phyloP scores from a whole-genome alignment of 2,329 filamentous ascomycete genomes.

The Alternaria novae-zelandiae region DNA sequence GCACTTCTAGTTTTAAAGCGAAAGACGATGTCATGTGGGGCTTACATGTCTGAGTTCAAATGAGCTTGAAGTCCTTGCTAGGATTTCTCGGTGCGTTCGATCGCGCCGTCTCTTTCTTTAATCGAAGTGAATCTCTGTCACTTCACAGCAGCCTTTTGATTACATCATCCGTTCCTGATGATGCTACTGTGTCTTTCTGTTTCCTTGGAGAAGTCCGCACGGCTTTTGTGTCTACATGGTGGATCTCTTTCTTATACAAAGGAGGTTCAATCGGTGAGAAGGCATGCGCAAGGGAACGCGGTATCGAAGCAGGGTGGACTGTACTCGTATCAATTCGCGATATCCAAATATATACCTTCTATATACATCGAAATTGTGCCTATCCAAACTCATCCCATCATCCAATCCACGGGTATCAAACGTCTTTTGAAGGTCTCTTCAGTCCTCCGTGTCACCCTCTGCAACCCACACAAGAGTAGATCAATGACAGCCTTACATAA shows the following conservation, averaged over 20 bases:
- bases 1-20: not conserved
- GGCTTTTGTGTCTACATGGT: not conserved
- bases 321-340: not conserved
- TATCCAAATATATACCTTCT: not conserved
- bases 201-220: not conserved
- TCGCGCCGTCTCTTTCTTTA: not conserved
- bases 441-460: not conserved
- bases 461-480: not conserved
- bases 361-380: not conserved
- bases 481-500: conserved; percentile 64
- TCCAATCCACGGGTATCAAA: not conserved
- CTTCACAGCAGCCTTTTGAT: not conserved
- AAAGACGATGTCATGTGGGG: not conserved
- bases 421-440: not conserved
- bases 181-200: not conserved
- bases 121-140: not conserved
- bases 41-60: too few relatives aligned
- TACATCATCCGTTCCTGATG: not conserved
- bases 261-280: not conserved
- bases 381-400: not conserved
- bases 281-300: not conserved
- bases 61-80: not conserved
- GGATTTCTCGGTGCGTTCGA: not conserved
- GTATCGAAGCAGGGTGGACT: not conserved
- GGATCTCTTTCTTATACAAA: not conserved